Conservation (phyloP, 352 stramenopile genomes). For the Phytophthora rubi region DNA sequence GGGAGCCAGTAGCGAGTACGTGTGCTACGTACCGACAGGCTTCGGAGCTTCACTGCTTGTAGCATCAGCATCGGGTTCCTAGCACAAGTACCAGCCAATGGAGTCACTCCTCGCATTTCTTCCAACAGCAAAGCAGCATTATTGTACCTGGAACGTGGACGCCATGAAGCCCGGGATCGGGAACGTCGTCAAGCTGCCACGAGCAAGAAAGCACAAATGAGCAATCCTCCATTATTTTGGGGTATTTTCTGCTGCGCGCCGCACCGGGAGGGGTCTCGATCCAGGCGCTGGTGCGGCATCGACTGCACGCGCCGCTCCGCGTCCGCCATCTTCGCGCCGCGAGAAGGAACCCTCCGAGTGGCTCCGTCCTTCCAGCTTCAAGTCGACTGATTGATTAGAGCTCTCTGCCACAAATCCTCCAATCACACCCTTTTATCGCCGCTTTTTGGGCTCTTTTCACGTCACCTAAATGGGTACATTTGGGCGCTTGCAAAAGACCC, state of each 20-base stretch:
- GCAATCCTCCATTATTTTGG: not conserved
- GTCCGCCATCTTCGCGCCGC: constrained; percentile 20
- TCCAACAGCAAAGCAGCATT: not conserved
- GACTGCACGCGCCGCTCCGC: constrained; percentile 49
- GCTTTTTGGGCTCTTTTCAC: not conserved
- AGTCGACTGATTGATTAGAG: constrained; percentile 16
- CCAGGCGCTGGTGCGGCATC: constrained; percentile 52
- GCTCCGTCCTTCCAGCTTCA: constrained; percentile 31
- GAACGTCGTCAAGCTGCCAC: constrained; percentile 68
- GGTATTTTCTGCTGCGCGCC: constrained; percentile 3
- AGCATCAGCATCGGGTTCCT: constrained; percentile 28
- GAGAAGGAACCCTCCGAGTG: constrained; percentile 1
- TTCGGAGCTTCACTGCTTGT: not conserved
- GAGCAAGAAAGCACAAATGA: constrained; percentile 1
- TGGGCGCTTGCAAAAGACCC: not conserved
- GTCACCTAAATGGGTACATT: not conserved
- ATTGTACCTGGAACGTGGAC: constrained; percentile 53
- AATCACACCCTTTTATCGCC: not conserved
- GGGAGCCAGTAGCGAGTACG: not conserved
- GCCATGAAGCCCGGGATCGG: constrained; percentile 64
- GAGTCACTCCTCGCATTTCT: not conserved
- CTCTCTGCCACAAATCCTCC: constrained; percentile 28
- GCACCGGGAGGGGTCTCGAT: constrained; percentile 61
- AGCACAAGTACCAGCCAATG: not conserved
- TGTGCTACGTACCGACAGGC: constrained; percentile 16